phyloP scores from a whole-genome alignment of 2,329 filamentous ascomycete genomes.

The Colletotrichum sp. region DNA sequence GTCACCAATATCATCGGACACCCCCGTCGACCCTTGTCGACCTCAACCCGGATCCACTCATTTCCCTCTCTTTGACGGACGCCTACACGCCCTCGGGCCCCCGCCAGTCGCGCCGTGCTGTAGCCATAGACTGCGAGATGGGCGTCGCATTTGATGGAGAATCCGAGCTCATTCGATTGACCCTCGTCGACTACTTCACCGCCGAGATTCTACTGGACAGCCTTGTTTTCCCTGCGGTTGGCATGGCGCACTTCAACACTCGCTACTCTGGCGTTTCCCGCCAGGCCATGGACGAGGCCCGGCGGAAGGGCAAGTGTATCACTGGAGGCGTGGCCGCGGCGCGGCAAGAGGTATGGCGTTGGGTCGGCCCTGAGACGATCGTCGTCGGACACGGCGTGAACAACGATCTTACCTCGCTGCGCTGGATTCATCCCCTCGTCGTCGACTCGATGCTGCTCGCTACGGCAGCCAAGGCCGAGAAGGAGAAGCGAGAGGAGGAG shows the following conservation, averaged over 20 bases:
- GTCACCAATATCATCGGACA: conserved; percentile 14
- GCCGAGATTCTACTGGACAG: conserved; percentile 52
- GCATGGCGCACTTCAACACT: conserved; percentile 55
- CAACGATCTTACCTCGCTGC: conserved; percentile 46
- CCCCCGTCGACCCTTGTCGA: not conserved
- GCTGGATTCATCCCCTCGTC: conserved; percentile 51
- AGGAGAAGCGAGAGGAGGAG: conserved; percentile 16
- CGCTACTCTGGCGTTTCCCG: conserved; percentile 53
- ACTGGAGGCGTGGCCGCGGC: conserved; percentile 48
- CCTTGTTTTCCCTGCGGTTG: conserved; percentile 51
- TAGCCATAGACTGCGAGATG: conserved; percentile 63
- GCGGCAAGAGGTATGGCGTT: conserved; percentile 45
- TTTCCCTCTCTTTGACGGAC: not conserved
- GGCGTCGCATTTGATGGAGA: conserved; percentile 49
- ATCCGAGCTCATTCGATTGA: conserved; percentile 56
- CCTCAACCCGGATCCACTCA: not conserved
- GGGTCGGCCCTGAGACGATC: conserved; percentile 50
- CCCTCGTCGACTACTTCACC: conserved; percentile 56
- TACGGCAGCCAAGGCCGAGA: conserved; percentile 16
- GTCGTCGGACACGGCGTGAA: conserved; percentile 51
- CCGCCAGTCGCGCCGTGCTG: conserved; percentile 24
- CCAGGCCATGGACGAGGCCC: conserved; percentile 40
- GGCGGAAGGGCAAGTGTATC: conserved; percentile 30
- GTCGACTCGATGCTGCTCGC: conserved; percentile 51
- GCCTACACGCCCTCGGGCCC: not conserved